A percentile compares a stretch with the other conserved stretches of the same genome.
Conservation (phyloP, 331 rosid species). For the Stylosanthes scabra region DNA sequence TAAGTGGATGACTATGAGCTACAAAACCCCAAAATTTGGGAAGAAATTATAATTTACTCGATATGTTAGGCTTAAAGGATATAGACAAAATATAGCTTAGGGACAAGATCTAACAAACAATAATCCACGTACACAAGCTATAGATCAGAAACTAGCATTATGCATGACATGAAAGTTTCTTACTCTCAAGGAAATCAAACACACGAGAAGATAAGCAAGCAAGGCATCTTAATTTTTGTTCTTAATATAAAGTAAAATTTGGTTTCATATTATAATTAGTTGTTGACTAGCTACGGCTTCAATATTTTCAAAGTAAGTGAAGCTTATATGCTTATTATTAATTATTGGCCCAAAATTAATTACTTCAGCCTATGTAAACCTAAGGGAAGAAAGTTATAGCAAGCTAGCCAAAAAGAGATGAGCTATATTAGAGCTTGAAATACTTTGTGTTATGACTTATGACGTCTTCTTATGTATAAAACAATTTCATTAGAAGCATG, state of each 20-base stretch:
- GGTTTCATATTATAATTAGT: neutral
- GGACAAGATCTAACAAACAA: neutral
- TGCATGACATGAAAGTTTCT: conserved; percentile 9
- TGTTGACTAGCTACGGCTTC: neutral
- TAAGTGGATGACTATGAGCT: neutral
- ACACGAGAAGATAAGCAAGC: conserved; percentile 38
- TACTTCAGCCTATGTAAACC: neutral
- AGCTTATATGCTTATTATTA: neutral
- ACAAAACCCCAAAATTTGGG: conserved; percentile 18
- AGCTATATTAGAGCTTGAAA: neutral
- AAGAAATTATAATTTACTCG: neutral
- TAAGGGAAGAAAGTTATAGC: conserved; percentile 22
- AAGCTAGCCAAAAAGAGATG: conserved; percentile 14
- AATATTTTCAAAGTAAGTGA: neutral
- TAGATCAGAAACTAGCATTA: no score
- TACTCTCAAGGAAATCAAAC: conserved; percentile 42
- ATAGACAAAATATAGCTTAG: neutral
- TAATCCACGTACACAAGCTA: neutral
- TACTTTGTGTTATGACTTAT: no score
- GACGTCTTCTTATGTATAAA: no score
- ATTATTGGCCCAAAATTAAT: neutral
- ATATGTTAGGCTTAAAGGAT: neutral
- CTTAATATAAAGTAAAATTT: neutral
- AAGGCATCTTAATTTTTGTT: neutral
- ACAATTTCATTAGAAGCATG: no score